Percentiles rank a stretch among this genome's conserved stretches.
Conservation (phyloP, 495 filamentous ascomycete genomes). For the Xylaria scruposa region DNA sequence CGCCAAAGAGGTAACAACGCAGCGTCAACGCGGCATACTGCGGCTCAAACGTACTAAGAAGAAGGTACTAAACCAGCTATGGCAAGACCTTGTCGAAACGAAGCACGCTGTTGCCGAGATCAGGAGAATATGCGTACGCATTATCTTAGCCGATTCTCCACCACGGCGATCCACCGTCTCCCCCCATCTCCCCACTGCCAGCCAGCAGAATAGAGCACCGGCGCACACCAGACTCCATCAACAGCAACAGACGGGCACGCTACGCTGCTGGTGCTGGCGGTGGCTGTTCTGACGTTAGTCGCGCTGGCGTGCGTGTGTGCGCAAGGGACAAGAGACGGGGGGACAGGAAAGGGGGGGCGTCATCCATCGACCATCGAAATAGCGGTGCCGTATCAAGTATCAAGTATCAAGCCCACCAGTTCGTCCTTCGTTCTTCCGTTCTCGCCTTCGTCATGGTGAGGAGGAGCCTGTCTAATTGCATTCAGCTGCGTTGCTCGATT, state of each 20-base stretch:
- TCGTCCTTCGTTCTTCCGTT: background rate
- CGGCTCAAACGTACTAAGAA: background rate
- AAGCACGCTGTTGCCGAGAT: background rate
- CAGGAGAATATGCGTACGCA: background rate
- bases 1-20: background rate
- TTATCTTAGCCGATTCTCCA: background rate
- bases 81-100: conserved; percentile 1
- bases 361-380: conserved; percentile 22
- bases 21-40: conserved; percentile 3
- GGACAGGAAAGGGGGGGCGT: conserved; percentile 2
- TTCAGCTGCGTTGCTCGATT: conserved; percentile 12
- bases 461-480: background rate
- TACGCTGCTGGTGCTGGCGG: conserved; percentile 10
- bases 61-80: background rate
- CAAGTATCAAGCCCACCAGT: conserved; percentile 1
- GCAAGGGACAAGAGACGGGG: background rate
- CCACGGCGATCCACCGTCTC: conserved; percentile 10
- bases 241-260: background rate
- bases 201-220: background rate
- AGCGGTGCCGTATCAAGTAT: conserved; percentile 15
- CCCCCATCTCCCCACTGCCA: conserved; percentile 2
- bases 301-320: background rate
- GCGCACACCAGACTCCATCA: conserved; percentile 8
- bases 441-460: background rate
- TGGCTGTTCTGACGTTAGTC: conserved; percentile 12